Evolutionary conservation across 116 monocot genomes (phyloP), one percentile per base, ranked within the genome.

Genomic region (Thalassia testudinum): DNA sequence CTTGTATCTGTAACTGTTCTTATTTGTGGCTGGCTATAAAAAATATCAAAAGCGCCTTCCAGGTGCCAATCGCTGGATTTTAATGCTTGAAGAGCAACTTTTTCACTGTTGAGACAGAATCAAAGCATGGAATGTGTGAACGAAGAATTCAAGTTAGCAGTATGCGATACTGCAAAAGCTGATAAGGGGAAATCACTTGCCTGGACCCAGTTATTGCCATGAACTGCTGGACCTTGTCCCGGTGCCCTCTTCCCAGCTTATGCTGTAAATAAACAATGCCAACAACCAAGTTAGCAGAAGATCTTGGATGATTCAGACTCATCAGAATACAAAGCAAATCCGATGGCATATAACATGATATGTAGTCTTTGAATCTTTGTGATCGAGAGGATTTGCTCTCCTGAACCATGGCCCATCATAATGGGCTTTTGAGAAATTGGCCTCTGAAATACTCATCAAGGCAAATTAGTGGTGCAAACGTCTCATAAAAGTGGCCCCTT

Each of bases 41-140:
- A 88, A 27, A 88, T 57, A 69, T 95, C 95, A 76, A 95, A 95
- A 63, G 95, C 95, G 59, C 84, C 89, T 57, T 95, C 88, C 38
- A 95, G 53, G 67, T 85, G 88, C 95, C 95, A 95, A 65, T 95
- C 95, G 48, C 95, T 95, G 27, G 79, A 76, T 72, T 95, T 95
- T 29, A 95, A 59, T 19, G 88, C 74, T 67, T 95, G 95, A 53
- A 79, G 60, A 42, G 95, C 95, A 59, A 74, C 67, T 56, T 88
- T 95, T 43, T 95, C 95, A 70, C 95, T 95, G 76, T 26, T 77
- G 7, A 25, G 22, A 12, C 24, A 38, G 16, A 28, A 62, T 25
- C 8, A 53, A 40, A 10, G 16, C 14, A 30, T 16, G 15, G 15
- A 5, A 45, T 15, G 15, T 45, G 4, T n/a, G 18, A 45, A 45